Percentiles rank a stretch among this genome's conserved stretches.
These are phyloP conservation scores for Micromonas pusilla DNA, from an alignment of 139 green algal species.

Conservation along the genomic window DNA sequence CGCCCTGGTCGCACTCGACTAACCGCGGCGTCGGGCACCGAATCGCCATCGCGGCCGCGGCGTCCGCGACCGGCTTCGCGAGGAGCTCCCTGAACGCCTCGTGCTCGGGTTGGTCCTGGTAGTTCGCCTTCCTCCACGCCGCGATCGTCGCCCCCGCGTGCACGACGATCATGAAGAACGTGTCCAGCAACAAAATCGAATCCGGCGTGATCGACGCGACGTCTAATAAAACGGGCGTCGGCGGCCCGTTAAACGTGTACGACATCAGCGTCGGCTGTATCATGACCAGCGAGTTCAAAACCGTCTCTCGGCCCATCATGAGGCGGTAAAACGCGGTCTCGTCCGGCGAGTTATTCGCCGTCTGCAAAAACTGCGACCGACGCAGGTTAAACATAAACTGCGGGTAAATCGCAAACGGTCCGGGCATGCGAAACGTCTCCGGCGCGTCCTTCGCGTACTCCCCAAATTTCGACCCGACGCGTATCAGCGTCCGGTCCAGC, in stretches of 20 bases:
- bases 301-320: slow-evolving; percentile 70
- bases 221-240: slow-evolving; percentile 89
- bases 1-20: slow-evolving; percentile 90
- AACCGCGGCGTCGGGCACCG: slow-evolving; percentile 34
- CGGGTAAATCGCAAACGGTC: slow-evolving; percentile 81
- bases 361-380: slow-evolving; percentile 88
- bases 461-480: slow-evolving; percentile 55
- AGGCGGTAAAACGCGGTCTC: slow-evolving; percentile 92
- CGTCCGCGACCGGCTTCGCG: slow-evolving; percentile 41
- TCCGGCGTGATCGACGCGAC: slow-evolving; percentile 86
- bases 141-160: slow-evolving; percentile 88
- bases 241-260: slow-evolving; percentile 69
- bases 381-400: slow-evolving; percentile 99
- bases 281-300: slow-evolving; percentile 78
- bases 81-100: slow-evolving; percentile 81
- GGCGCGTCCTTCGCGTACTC: slow-evolving; percentile 90
- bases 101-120: slow-evolving; percentile 80
- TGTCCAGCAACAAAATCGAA: slow-evolving; percentile 91
- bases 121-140: slow-evolving; percentile 85
- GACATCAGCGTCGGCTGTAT: slow-evolving; percentile 82
- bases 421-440: slow-evolving; percentile 75
- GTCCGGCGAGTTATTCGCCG: slow-evolving; percentile 92
- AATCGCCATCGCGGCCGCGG: slow-evolving; percentile 28
- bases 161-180: slow-evolving; percentile 78
- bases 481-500: slow-evolving; percentile 79